phyloP scores from a whole-genome alignment of 2,329 filamentous ascomycete genomes.

The Pseudohalonectria lignicola region DNA sequence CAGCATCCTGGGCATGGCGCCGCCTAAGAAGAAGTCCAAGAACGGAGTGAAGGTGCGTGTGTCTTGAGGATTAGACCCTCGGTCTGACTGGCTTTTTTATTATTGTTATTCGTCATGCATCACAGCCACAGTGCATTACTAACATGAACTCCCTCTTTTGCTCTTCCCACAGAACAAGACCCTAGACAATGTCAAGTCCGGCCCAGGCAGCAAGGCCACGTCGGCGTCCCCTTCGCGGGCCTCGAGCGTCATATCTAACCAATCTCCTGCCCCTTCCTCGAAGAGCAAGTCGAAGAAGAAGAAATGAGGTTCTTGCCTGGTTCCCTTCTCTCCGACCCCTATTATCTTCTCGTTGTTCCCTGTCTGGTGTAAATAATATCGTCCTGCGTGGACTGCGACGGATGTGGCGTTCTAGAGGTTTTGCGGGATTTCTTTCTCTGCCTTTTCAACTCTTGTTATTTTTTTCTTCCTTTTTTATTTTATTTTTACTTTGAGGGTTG shows the following conservation, averaged over 20 bases:
- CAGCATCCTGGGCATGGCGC: slow-evolving; percentile 65
- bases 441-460: no score
- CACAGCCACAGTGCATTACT: background rate
- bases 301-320: slow-evolving; percentile 24
- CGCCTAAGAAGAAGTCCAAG: slow-evolving; percentile 93
- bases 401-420: no score
- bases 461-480: no score
- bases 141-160: background rate
- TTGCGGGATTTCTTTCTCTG: no score
- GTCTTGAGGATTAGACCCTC: no score
- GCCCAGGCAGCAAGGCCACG: slow-evolving; percentile 57
- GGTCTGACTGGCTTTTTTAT: slow-evolving; percentile 2
- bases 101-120: background rate
- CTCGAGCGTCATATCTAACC: slow-evolving; percentile 74
- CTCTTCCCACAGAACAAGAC: slow-evolving; percentile 66
- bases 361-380: no score
- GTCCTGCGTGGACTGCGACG: no score
- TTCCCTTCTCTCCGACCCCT: no score
- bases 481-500: no score
- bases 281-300: slow-evolving; percentile 40
- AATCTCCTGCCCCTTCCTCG: slow-evolving; percentile 32
- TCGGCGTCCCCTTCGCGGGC: slow-evolving; percentile 74
- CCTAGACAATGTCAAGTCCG: slow-evolving; percentile 74
- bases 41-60: slow-evolving; percentile 70
- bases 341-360: no score